Evolutionary conservation across 345 rosid genomes (phyloP).

Genomic region (Triadica sebifera): DNA sequence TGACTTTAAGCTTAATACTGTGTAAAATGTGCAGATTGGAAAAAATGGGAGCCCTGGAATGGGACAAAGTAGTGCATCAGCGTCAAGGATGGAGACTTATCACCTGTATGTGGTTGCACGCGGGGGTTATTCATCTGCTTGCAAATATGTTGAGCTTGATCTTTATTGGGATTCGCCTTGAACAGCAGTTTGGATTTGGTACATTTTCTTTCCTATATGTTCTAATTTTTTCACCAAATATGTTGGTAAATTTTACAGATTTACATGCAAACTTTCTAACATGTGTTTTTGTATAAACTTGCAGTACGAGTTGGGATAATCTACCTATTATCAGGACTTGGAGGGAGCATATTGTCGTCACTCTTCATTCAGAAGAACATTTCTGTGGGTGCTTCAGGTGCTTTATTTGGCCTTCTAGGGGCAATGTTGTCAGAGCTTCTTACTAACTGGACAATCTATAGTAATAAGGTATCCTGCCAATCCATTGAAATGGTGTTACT

Average conservation of each 20-base stretch:
- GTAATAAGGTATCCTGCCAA: slow-evolving; percentile 56
- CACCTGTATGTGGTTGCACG: slow-evolving; percentile 91
- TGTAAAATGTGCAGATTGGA: slow-evolving; percentile 50
- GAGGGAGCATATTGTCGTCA: slow-evolving; percentile 76
- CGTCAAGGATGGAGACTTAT: slow-evolving; percentile 90
- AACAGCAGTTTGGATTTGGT: slow-evolving; percentile 94
- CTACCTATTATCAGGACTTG: slow-evolving; percentile 79
- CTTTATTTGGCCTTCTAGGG: slow-evolving; percentile 96
- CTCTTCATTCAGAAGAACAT: slow-evolving; percentile 64
- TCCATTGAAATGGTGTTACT: not conserved
- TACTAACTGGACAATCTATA: slow-evolving; percentile 83
- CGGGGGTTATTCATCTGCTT: slow-evolving; percentile 88
- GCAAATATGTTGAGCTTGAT: slow-evolving; percentile 83
- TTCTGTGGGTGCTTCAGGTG: slow-evolving; percentile 99
- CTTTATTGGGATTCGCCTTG: slow-evolving; percentile 88
- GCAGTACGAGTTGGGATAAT: slow-evolving; percentile 75
- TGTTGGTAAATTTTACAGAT: not conserved
- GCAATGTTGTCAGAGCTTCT: slow-evolving; percentile 89
- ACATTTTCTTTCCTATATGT: slow-evolving; percentile 19
- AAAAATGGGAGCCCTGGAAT: slow-evolving; percentile 79
- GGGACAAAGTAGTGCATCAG: slow-evolving; percentile 66
- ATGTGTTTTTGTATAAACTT: slow-evolving; percentile 7
- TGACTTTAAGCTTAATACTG: not conserved
- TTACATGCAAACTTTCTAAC: not conserved
- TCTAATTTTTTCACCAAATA: not conserved